Conservation (phyloP, 2,329 filamentous ascomycete species). For the Elsinoe necatrix region DNA sequence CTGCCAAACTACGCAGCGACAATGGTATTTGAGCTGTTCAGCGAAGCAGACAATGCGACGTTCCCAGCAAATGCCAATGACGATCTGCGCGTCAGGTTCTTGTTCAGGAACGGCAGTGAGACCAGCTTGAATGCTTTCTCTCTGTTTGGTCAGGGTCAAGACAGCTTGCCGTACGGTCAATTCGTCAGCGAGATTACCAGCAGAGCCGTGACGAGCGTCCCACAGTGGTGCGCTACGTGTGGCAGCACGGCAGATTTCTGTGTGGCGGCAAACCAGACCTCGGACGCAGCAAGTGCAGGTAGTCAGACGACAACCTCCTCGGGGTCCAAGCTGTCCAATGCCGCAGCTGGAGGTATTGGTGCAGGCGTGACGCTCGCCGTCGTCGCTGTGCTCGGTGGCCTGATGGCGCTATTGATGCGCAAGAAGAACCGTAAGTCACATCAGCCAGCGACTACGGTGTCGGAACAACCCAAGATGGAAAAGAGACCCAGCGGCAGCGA, state of each 20-base stretch:
- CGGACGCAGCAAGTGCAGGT: not conserved
- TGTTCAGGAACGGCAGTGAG: constrained; percentile 55
- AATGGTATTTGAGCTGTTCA: constrained; percentile 69
- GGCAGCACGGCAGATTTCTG: constrained; percentile 64
- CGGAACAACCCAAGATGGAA: not conserved
- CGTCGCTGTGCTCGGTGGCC: constrained; percentile 48
- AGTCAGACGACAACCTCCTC: constrained; percentile 19
- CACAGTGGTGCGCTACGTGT: constrained; percentile 66
- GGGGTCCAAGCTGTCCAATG: constrained; percentile 46
- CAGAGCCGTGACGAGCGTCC: constrained; percentile 57
- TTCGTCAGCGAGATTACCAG: constrained; percentile 57
- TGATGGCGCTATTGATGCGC: constrained; percentile 38
- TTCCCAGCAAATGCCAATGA: constrained; percentile 27
- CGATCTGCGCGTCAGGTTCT: constrained; percentile 52
- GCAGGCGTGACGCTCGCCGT: constrained; percentile 60
- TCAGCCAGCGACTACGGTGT: not conserved
- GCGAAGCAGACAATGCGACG: constrained; percentile 37
- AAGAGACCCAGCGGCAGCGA: not conserved
- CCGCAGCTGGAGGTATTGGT: constrained; percentile 74
- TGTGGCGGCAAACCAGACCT: constrained; percentile 16
- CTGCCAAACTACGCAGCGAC: constrained; percentile 76
- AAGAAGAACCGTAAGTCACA: not conserved
- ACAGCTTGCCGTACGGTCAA: constrained; percentile 56
- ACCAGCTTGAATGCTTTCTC: constrained; percentile 46
- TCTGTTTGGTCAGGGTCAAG: constrained; percentile 49